Evolutionary conservation across 768 basidiomycete species (phyloP), one percentile per base, ranked within the genome.

Genomic region (Macrolepiota albuminosa): DNA sequence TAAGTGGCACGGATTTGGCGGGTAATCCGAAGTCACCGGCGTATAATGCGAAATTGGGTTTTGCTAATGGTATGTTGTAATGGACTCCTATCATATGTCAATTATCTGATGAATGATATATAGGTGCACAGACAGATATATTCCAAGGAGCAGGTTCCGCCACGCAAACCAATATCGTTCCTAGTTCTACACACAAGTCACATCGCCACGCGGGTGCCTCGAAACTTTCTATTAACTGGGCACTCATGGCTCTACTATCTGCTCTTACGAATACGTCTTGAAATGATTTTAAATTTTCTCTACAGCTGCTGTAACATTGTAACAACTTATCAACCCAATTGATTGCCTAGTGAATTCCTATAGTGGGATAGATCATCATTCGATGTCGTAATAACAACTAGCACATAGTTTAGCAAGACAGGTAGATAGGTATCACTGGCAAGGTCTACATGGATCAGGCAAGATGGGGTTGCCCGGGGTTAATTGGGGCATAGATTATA

Each of bases 41-140:
- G 13, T 84, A 84, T 63, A 84, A 83, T 63, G 49, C 60, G 43
- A 81, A 81, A 63, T 68, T 74, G 26, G 82, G 82, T 3, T 84
- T 81, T 62, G 21, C 65, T 0, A 75, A 81, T 61, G 81, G 82
- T 80, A 51, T 50, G 76, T 71, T 53, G 9, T 31, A 7, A 45
- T 33, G 18, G 18, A 9, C 42, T 16, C 18, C 18, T 21, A 33
- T 16, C 5, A n/a, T 16, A 3, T 48, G 9, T 11, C 36, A 33
- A 43, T 26, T 10, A 34, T 40, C 7, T 51, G 16, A 21, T 9
- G 8, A 36, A 7, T 6, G 3, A 56, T 56, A 39, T 48, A 5
- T 48, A 63, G 63, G 63, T 51, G 63, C 63, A 10, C 63, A 63
- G 48, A 63, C 52, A 29, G 59, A 63, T 45, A 58, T 63, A 18